These are phyloP conservation scores for Glycyrrhiza uralensis DNA, from an alignment of 306 rosid genomes.

Conservation along the genomic window DNA sequence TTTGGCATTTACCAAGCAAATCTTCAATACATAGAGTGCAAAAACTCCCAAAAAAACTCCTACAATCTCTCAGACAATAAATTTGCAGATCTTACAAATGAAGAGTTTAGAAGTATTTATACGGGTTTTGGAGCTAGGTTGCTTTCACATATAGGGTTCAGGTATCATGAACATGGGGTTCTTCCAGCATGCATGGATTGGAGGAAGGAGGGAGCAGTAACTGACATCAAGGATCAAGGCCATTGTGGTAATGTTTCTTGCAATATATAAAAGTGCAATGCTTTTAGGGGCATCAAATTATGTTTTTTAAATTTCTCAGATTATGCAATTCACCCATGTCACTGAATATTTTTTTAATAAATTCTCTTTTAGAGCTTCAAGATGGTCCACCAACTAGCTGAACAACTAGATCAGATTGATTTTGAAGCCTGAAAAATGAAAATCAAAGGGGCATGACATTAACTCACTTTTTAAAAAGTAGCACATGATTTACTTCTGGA, in stretches of 20 bases:
- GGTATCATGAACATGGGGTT: conserved; percentile 14
- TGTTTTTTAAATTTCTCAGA: background rate
- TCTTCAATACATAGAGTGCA: conserved; percentile 38
- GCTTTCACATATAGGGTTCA: conserved; percentile 27
- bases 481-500: no score
- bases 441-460: background rate
- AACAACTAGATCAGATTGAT: background rate
- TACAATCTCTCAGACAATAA: conserved; percentile 60
- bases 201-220: conserved; percentile 64
- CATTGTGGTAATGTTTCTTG: conserved; percentile 55
- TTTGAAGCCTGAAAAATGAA: background rate
- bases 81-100: conserved; percentile 70
- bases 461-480: no score
- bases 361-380: background rate
- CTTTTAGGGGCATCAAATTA: background rate
- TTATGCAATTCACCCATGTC: background rate
- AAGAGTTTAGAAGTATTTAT: conserved; percentile 40
- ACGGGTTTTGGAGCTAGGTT: conserved; percentile 33
- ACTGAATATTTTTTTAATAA: background rate
- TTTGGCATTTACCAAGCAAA: conserved; percentile 57
- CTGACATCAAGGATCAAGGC: conserved; percentile 69
- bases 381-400: background rate
- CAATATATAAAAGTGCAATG: background rate
- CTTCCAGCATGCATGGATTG: conserved; percentile 54
- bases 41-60: conserved; percentile 51